A percentile compares a stretch with the other conserved stretches of the same genome.
phyloP scores from a whole-genome alignment of 495 filamentous ascomycete species.

The Annulohypoxylon maeteangense region DNA sequence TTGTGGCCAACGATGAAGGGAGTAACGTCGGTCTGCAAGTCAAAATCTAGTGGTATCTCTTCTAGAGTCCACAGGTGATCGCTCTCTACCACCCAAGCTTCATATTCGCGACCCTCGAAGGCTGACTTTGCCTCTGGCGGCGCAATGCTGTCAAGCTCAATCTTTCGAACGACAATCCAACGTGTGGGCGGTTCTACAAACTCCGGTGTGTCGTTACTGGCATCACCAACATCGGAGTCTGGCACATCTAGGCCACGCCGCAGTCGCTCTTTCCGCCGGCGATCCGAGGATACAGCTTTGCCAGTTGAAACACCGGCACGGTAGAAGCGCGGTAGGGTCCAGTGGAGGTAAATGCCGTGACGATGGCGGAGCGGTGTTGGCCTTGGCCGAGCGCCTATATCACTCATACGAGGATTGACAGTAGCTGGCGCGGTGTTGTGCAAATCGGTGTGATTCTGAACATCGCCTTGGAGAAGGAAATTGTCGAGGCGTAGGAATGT shows the following conservation, averaged over 20 bases:
- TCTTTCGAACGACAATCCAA: constrained; percentile 57
- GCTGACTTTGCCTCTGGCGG: constrained; percentile 16
- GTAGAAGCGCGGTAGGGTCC: constrained; percentile 61
- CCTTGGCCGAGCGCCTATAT: constrained; percentile 48
- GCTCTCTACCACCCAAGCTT: constrained; percentile 63
- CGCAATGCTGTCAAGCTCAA: constrained; percentile 32
- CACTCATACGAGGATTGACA: constrained; percentile 56
- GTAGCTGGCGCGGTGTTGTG: constrained; percentile 50
- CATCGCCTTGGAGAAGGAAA: constrained; percentile 52
- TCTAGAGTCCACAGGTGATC: constrained; percentile 53
- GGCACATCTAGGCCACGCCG: constrained; percentile 1
- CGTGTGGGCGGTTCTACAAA: constrained; percentile 52
- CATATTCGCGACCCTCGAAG: constrained; percentile 23
- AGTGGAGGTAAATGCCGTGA: constrained; percentile 64
- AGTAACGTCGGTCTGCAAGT: constrained; percentile 61
- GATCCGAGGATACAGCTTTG: not conserved
- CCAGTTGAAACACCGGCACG: constrained; percentile 47
- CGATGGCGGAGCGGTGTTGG: constrained; percentile 40
- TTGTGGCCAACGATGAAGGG: constrained; percentile 52
- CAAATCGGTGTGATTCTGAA: constrained; percentile 57
- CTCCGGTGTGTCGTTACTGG: constrained; percentile 31
- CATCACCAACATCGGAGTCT: not conserved
- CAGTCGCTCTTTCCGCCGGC: constrained; percentile 2
- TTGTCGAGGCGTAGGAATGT: constrained; percentile 57
- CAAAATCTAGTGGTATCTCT: constrained; percentile 43